Percentiles rank a stretch among this genome's conserved stretches.
phyloP scores from a whole-genome alignment of 2,329 filamentous ascomycete species.

The Pseudogymnoascus sp. region DNA sequence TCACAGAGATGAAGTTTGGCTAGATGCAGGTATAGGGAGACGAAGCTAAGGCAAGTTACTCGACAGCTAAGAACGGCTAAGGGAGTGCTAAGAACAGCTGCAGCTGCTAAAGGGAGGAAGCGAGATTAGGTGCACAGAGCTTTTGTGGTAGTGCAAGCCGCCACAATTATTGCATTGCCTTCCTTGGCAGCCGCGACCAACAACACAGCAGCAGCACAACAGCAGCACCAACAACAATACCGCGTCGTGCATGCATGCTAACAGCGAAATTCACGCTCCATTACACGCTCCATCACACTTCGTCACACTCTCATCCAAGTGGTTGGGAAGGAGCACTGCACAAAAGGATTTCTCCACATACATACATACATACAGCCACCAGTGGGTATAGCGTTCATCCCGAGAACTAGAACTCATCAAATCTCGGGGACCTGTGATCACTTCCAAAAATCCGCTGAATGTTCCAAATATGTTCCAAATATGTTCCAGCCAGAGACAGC shows the following conservation, averaged over 20 bases:
- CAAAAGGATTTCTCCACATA: too few species aligned
- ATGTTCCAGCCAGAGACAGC: not conserved
- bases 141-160: not conserved
- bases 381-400: not conserved
- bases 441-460: not conserved
- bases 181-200: not conserved
- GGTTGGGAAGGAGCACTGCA: not conserved
- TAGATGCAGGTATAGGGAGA: not conserved
- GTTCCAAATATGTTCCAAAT: not conserved
- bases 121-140: not conserved
- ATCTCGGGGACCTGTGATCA: not conserved
- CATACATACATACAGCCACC: too few species aligned
- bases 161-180: not conserved
- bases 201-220: not conserved
- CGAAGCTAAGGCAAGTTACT: not conserved
- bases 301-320: not conserved
- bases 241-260: not conserved
- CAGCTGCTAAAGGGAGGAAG: not conserved
- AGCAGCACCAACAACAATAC: not conserved
- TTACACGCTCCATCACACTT: not conserved
- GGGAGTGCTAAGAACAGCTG: not conserved
- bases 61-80: not conserved
- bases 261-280: not conserved
- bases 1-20: not conserved
- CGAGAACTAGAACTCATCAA: not conserved